phyloP scores from a whole-genome alignment of 768 basidiomycete genomes.

The Kwoniella bestiolae region DNA sequence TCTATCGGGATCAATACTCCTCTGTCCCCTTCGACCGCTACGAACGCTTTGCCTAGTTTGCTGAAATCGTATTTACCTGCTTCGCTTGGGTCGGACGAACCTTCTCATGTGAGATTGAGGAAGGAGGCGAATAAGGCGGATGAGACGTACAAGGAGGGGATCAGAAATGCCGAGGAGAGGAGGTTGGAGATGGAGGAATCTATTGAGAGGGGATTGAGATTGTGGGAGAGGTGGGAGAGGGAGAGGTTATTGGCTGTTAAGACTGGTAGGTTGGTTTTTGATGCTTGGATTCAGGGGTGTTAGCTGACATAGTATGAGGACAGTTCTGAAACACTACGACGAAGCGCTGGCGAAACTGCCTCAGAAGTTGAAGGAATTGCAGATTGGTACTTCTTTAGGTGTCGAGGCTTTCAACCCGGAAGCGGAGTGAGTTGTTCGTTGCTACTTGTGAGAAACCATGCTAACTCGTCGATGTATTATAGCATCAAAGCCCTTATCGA shows the following conservation, averaged over 20 bases:
- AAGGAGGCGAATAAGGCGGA: conserved; percentile 82
- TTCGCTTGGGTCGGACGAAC: conserved; percentile 62
- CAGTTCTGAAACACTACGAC: conserved; percentile 85
- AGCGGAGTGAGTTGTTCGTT: conserved; percentile 62
- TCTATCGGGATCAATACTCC: conserved; percentile 29
- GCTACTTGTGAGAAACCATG: conserved; percentile 42
- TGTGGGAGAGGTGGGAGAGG: conserved; percentile 80
- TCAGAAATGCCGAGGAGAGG: conserved; percentile 81
- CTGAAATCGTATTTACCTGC: conserved; percentile 37
- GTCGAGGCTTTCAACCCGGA: conserved; percentile 87
- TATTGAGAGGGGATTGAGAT: conserved; percentile 79
- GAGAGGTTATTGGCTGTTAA: conserved; percentile 83
- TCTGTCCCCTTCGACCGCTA: conserved; percentile 37
- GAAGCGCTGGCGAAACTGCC: conserved; percentile 75
- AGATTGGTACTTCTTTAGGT: conserved; percentile 73
- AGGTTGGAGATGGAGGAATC: conserved; percentile 83
- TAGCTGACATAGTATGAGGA: neutral
- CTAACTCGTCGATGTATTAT: neutral
- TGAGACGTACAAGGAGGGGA: conserved; percentile 73
- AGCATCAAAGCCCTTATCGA: conserved; percentile 73
- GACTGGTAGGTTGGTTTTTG: conserved; percentile 64
- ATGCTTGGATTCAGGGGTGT: neutral
- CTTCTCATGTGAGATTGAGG: conserved; percentile 70
- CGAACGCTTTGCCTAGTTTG: conserved; percentile 42
- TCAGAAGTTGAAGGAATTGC: conserved; percentile 67